These are phyloP conservation scores for Phytomonas sp. DNA, from an alignment of 208 protist species.

Conservation along the genomic window DNA sequence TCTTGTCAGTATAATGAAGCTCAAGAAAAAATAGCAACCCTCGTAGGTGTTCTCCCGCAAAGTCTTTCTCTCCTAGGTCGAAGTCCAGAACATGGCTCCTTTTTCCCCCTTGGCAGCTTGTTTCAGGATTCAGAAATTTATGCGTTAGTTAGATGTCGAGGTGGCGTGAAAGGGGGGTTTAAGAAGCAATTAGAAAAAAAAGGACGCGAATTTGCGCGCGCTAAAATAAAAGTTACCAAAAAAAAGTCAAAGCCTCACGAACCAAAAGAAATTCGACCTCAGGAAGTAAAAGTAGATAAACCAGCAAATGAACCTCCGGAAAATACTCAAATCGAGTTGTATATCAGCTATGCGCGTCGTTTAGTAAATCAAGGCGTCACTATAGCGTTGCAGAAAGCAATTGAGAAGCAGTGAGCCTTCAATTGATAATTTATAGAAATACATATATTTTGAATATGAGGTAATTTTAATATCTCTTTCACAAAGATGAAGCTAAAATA, in stretches of 20 bases:
- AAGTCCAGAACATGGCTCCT: not conserved
- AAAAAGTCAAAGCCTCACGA: conserved; percentile 17
- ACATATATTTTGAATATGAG: not conserved
- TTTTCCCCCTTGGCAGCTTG: not conserved
- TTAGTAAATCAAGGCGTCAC: conserved; percentile 14
- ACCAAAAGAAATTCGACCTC: conserved; percentile 3
- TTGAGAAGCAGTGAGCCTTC: not conserved
- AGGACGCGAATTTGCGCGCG: conserved; percentile 58
- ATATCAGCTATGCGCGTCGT: conserved; percentile 7
- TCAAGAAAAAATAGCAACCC: not conserved
- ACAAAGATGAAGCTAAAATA: not conserved
- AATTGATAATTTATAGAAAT: not conserved
- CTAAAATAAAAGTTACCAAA: conserved; percentile 33
- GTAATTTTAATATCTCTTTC: conserved; percentile 3
- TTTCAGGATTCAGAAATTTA: conserved; percentile 6
- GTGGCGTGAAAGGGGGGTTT: conserved; percentile 77
- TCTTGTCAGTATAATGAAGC: not conserved
- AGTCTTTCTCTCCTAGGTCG: not conserved
- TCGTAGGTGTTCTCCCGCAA: not conserved
- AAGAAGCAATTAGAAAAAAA: conserved; percentile 83
- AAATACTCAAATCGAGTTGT: conserved; percentile 6
- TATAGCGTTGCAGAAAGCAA: conserved; percentile 11
- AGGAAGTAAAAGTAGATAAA: not conserved
- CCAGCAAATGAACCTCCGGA: not conserved
- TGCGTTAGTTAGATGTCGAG: conserved; percentile 29